Evolutionary conservation across 2,329 filamentous ascomycete species (phyloP), one percentile per base, ranked within the genome.

Genomic region (Xylariaceae sp.): DNA sequence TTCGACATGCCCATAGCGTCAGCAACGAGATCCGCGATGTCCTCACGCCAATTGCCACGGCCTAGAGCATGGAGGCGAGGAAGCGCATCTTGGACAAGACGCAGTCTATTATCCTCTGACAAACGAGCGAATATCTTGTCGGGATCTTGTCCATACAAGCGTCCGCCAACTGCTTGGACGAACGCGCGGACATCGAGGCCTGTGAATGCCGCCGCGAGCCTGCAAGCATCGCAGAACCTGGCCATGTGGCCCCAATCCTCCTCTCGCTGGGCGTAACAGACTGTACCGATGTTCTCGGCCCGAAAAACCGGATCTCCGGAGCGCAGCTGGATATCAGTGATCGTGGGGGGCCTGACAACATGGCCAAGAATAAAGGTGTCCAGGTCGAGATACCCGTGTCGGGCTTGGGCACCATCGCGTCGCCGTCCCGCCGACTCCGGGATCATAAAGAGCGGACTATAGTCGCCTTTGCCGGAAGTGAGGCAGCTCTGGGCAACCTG

Each of bases 401-500:
- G 6, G 50, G 45, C 23, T 44, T 50, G 14, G 40, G 21, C 23
- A 14, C 23, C 18, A 45, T 16, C n/a, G 40, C 21, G 20, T 44
- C 23, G n/a, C 29, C 23, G 7, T 37, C 32, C 20, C 26, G 37
- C 40, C 42, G 18, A 26, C 6, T 16, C 40, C 4, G 57, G 50
- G 21, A 54, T 50, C 44, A 65, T 55, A 20, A 65, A 50, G 2
- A 64, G 42, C 10, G 61, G 59, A 32, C 58, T 64, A 48, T 57
- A 59, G 40, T 65, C 63, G 19, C 59, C 52, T 1, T 46, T 44
- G 18, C 44, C 41, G 5, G 32, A 37, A 16, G 32, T 16, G 20
- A 65, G 14, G 23, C 59, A 60, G 2, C 19, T 32, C 2, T 29
- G 48, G 23, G 61, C 59, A 19, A 64, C 50, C 18, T 44, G 54